Percentiles rank a stretch among this genome's conserved stretches.
Evolutionary conservation across 2,329 filamentous ascomycete species (phyloP).

Genomic region (Pseudogymnoascus sp.): DNA sequence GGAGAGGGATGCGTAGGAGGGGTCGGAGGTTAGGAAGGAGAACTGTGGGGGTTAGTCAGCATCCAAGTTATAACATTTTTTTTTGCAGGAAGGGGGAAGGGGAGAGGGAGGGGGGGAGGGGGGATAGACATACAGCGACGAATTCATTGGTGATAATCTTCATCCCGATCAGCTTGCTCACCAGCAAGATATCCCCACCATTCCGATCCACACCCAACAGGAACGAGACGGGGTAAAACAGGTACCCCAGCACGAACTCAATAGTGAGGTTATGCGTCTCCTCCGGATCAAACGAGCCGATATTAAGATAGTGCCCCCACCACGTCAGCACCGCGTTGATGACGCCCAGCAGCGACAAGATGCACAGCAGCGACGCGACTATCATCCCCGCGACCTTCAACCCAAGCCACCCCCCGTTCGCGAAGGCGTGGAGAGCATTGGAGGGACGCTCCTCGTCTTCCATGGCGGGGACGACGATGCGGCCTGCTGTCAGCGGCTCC

Average conservation of each 20-base stretch:
- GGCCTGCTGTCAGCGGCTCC: conserved; percentile 74
- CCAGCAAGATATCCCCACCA: conserved; percentile 52
- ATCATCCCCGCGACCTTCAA: conserved; percentile 85
- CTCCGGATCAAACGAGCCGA: conserved; percentile 44
- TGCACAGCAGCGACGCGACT: conserved; percentile 68
- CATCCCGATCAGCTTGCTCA: conserved; percentile 70
- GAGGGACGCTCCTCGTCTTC: conserved; percentile 69
- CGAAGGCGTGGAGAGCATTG: conserved; percentile 77
- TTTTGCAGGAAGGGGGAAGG: background rate
- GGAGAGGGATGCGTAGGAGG: conserved; percentile 49
- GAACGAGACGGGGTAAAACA: conserved; percentile 72
- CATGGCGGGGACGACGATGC: conserved; percentile 58
- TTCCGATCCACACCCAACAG: conserved; percentile 67
- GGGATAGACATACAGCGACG: conserved; percentile 18
- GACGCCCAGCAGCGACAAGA: conserved; percentile 68
- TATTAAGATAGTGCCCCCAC: conserved; percentile 74
- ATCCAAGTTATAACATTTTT: background rate
- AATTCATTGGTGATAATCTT: conserved; percentile 63
- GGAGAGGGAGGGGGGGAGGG: background rate
- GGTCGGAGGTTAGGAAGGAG: conserved; percentile 41
- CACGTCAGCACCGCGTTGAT: conserved; percentile 71
- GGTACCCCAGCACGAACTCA: conserved; percentile 66
- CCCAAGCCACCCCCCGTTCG: conserved; percentile 76
- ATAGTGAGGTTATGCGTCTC: conserved; percentile 50
- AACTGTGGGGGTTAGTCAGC: background rate